Percentiles rank a stretch among this genome's conserved stretches.
These are phyloP conservation scores for Apophysomyces ossiformis DNA, from an alignment of 371 early-diverging fungal genomes.

Conservation along the genomic window DNA sequence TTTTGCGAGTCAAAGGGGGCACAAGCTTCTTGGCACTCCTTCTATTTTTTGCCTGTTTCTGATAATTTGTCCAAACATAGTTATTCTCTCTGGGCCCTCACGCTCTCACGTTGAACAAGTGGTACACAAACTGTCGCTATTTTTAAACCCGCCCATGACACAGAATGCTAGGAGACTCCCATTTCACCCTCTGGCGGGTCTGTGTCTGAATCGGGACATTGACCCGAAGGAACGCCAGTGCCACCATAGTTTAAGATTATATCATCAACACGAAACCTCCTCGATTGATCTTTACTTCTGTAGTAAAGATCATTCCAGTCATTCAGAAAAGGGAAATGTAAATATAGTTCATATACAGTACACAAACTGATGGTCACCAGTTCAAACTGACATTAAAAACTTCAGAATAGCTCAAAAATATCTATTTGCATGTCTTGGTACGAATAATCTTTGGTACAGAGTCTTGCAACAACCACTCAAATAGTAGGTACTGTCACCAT, in stretches of 20 bases:
- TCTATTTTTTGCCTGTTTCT: slow-evolving; percentile 10
- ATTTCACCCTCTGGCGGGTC: background rate
- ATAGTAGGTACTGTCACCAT: too few species aligned
- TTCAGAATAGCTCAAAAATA: too few species aligned
- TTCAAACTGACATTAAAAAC: too few species aligned
- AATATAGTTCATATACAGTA: background rate
- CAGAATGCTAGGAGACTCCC: background rate
- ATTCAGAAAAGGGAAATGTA: background rate
- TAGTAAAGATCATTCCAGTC: too few species aligned
- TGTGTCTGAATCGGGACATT: background rate
- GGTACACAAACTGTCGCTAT: slow-evolving; percentile 5
- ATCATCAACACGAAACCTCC: background rate
- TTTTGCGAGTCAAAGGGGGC: slow-evolving; percentile 3
- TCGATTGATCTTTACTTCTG: background rate
- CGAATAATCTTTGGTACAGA: too few species aligned
- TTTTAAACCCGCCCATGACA: slow-evolving; percentile 6
- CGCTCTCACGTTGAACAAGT: slow-evolving; percentile 1
- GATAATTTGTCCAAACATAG: slow-evolving; percentile 9
- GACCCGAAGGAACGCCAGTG: background rate
- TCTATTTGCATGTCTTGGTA: too few species aligned
- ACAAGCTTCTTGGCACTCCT: slow-evolving; percentile 9
- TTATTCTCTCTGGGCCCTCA: slow-evolving; percentile 5
- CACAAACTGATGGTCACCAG: too few species aligned
- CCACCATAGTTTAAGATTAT: background rate
- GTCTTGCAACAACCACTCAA: too few species aligned